Evolutionary conservation across 2,329 filamentous ascomycete genomes (phyloP).

Genomic region (Passalora sequoiae): DNA sequence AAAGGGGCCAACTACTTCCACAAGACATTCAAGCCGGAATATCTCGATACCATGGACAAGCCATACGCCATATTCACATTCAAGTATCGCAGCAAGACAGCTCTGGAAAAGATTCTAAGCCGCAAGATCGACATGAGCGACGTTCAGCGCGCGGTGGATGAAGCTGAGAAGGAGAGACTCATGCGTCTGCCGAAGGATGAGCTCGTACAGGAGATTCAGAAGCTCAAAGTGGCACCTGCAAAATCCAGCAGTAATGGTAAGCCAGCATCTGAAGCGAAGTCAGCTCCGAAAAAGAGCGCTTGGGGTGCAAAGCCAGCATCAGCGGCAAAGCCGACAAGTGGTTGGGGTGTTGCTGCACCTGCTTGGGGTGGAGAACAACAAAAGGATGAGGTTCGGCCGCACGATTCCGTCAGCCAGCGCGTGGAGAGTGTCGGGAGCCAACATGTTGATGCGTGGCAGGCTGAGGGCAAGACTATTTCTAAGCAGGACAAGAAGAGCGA

Average conservation of each 20-base stretch:
- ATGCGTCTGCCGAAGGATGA: slow-evolving; percentile 31
- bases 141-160: slow-evolving; percentile 15
- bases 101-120: slow-evolving; percentile 35
- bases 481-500: neutral
- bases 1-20: slow-evolving; percentile 38
- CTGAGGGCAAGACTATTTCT: neutral
- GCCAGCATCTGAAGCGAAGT: slow-evolving; percentile 4
- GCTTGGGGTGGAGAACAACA: neutral
- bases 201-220: slow-evolving; percentile 27
- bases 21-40: slow-evolving; percentile 35
- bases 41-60: slow-evolving; percentile 37
- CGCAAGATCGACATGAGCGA: slow-evolving; percentile 25
- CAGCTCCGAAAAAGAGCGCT: too few relatives aligned
- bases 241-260: slow-evolving; percentile 1
- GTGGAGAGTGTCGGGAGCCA: neutral
- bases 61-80: slow-evolving; percentile 48
- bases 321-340: slow-evolving; percentile 5
- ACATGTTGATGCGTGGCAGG: slow-evolving; percentile 2
- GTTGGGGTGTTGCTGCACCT: neutral
- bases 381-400: slow-evolving; percentile 5
- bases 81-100: slow-evolving; percentile 39
- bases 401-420: slow-evolving; percentile 9
- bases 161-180: slow-evolving; percentile 22
- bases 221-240: slow-evolving; percentile 5
- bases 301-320: too few relatives aligned